Base-by-base conservation (phyloP, 768 basidiomycete genomes). In the Tremella yokohamensis region DNA sequence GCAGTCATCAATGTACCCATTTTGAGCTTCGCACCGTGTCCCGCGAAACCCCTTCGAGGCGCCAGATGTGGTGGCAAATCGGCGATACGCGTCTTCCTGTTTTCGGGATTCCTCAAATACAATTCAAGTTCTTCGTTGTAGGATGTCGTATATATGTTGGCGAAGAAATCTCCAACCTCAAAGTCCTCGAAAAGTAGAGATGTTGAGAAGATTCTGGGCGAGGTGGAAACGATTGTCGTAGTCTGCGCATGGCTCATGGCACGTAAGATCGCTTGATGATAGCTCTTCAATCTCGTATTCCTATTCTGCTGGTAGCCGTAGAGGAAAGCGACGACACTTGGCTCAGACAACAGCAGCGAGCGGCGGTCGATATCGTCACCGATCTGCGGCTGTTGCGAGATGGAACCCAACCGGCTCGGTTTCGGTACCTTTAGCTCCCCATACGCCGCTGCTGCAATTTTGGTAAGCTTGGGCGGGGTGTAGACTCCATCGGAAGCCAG, bases 271-370 rank as follows among this genome's bases (percentile, higher is more conserved):
- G 62, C 66, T 9, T 45, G 40, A 50, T 70, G 64, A 3, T 72
- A 49, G 22, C 40, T 59, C 48, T 84, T 82, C 16, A 84, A 82
- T 44, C 90, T 82, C 1, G 84, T 77, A 26, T 82, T 81, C 65
- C 84, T 85, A 13, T 86, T 89, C 13, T 83, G 79, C 44, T 87
- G 81, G 74, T 83, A 89, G 13, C 89, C 90, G 69, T 88, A 88
- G 25, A 83, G 63, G 63, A 90, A 88, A 1, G 83, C 81, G n/a
- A 86, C 68, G 1, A 87, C 85, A 24, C 83, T 83, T 47, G 82
- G 81, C 69, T 93, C 88, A 1, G 82, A 81, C n/a, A 88, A 44
- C 20, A 76, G 44, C 1, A 62, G 45, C 11, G 63, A 58, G 9
- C 73, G 59, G 7, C 58, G 56, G 20, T 57, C 58, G 3, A 40